A percentile compares a stretch with the other conserved stretches of the same genome.
Evolutionary conservation across 441 rosid genomes (phyloP).

Genomic region (Pelargonium cotyledonis): DNA sequence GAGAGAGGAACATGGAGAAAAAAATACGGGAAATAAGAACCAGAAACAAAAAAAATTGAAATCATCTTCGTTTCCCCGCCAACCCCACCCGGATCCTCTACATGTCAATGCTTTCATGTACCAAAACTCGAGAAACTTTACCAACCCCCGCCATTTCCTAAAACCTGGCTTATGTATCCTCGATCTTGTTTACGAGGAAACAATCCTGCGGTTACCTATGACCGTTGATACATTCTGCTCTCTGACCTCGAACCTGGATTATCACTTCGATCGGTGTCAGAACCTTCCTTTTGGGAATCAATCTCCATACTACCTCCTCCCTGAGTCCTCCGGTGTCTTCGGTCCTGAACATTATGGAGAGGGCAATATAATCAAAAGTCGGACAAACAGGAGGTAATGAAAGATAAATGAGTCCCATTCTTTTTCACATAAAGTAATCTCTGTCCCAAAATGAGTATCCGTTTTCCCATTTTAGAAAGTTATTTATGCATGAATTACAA

Average conservation of each 20-base stretch:
- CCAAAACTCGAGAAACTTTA: slow-evolving; percentile 22
- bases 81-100: slow-evolving; percentile 28
- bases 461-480: no score
- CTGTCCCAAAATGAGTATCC: no score
- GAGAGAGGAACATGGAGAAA: neutral
- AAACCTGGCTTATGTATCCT: no score
- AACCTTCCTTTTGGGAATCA: slow-evolving; percentile 58
- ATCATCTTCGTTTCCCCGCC: slow-evolving; percentile 12
- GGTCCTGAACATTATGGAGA: slow-evolving; percentile 44
- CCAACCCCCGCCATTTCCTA: neutral
- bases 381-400: neutral
- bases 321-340: slow-evolving; percentile 54
- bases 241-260: slow-evolving; percentile 58
- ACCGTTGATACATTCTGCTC: slow-evolving; percentile 30
- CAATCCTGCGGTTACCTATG: slow-evolving; percentile 1
- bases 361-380: slow-evolving; percentile 1
- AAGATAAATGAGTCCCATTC: neutral
- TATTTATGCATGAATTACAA: no score
- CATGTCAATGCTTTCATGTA: slow-evolving; percentile 26
- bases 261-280: slow-evolving; percentile 69
- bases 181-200: no score
- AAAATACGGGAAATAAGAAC: neutral
- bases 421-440: neutral
- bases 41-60: slow-evolving; percentile 3
- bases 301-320: slow-evolving; percentile 65